Base-by-base conservation (phyloP, 2,329 filamentous ascomycete genomes). In the Colletotrichum abscissum region DNA sequence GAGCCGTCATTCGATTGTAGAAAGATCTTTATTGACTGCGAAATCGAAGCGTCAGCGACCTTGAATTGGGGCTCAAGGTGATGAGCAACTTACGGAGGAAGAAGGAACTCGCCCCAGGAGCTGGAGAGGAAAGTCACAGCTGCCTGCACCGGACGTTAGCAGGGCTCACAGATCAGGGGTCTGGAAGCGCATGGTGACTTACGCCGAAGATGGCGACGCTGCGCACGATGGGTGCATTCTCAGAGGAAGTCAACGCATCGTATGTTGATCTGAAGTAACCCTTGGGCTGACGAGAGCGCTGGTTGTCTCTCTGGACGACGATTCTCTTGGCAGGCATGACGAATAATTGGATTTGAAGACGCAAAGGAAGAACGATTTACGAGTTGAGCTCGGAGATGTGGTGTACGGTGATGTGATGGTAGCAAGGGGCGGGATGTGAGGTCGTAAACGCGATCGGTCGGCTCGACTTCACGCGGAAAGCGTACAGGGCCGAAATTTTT, bases 151-250 rank as follows among this genome's bases (percentile, higher is more conserved):
- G 30, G 4, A 54, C 54, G 63, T 77, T 58, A 76, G 72, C 49
- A 60, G 38, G 60, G 2, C n/a, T 22, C 22, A 8, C 2, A 16
- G 8, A 33, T 58, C 14, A 5, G 24, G 11, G 35, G 12, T 14
- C 16, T 14, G 2, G 52, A 14, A 46, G n/a, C 24, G 26, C 19
- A 56, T 54, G 30, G 57, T 28, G 28, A 86, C 91, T 80, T 87
- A 94, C 92, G 69, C 91, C 91, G 79, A 94, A 94, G 78, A 93
- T 81, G 75, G 89, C 86, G 76, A 94, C 84, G 80, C 92, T 93
- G 78, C 90, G 88, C 73, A 94, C 92, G 69, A 93, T 88, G 69
- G 91, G 88, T 62, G 90, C 88, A 82, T 94, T 94, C 80, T 94
- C 92, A 42, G 92, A 82, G 33, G 89, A 88, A 68, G 91, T 93